Conservation (phyloP, 2,329 filamentous ascomycete species). For the Tolypocladium ophioglossoides region DNA sequence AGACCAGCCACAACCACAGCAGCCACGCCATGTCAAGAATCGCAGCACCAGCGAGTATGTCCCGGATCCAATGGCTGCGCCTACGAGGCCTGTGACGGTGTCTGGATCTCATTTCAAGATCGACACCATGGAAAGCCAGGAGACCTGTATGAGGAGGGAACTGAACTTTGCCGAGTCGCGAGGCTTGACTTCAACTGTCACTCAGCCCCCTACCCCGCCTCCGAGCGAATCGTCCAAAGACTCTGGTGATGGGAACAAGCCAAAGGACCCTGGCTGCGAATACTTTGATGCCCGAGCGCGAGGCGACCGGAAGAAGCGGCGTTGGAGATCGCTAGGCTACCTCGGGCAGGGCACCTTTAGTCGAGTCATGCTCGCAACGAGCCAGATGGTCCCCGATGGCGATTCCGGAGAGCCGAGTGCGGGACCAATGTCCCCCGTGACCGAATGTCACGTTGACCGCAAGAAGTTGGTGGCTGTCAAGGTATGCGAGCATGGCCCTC, state of each 20-base stretch:
- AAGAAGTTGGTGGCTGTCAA: constrained; percentile 88
- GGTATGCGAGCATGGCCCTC: constrained; percentile 88
- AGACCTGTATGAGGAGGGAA: constrained; percentile 57
- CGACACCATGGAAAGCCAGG: constrained; percentile 25
- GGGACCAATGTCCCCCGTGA: constrained; percentile 20
- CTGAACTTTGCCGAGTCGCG: constrained; percentile 69
- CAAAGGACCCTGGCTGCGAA: constrained; percentile 37
- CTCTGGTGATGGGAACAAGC: constrained; percentile 27
- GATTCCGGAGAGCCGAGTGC: constrained; percentile 17
- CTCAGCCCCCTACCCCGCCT: constrained; percentile 67
- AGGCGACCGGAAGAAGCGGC: constrained; percentile 56
- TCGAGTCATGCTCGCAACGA: constrained; percentile 83
- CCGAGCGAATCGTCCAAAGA: constrained; percentile 59
- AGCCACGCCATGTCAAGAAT: constrained; percentile 49
- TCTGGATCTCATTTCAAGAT: constrained; percentile 46
- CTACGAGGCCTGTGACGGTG: constrained; percentile 64
- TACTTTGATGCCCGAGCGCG: constrained; percentile 62
- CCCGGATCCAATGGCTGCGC: constrained; percentile 58
- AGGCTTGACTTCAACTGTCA: constrained; percentile 52
- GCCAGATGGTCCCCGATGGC: constrained; percentile 48
- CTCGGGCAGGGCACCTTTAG: constrained; percentile 94
- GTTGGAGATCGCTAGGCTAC: constrained; percentile 69
- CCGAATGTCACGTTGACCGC: constrained; percentile 36
- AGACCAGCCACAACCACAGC: constrained; percentile 9
- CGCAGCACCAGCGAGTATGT: constrained; percentile 84